Evolutionary conservation across 169 alveolate genomes (phyloP), one percentile per base, ranked within the genome.

Genomic region (Condylostoma magnum): DNA sequence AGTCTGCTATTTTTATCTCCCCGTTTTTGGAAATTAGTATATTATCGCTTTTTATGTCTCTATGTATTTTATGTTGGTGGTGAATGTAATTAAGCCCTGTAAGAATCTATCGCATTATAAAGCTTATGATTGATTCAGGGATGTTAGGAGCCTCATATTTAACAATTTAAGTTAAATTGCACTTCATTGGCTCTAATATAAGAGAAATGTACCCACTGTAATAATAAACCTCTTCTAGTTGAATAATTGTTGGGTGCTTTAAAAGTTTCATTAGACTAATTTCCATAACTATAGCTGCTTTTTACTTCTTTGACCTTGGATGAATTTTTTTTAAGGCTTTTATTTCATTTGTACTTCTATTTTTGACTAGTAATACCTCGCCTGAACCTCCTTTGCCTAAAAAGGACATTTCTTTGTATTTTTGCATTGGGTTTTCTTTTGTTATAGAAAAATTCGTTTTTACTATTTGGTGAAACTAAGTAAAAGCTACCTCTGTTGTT

Each of bases 41-140:
- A 76, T 94, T 94, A 4, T 95, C 97, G 2, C 96, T 94, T 78
- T 94, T 94, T n/a, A 94, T 82, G 73, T 94, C 98, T 83, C 96
- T 84, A 73, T 94, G 98, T 12, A 94, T 78, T 34, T 84, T 83
- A n/a, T 81, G 72, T 41, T 82, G 79, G 12, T 22, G 25, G 33
- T 66, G 75, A 41, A 66, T 15, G 37, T 25, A 28, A 15, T 2
- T 0, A n/a, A 66, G 33, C 8, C 41, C 75, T 15, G 25, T 41
- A 15, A 66, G 6, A 20, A 66, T 47, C 48, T 66, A 57, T 31
- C 30, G 20, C 18, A 47, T 25, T 27, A 66, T 25, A 27, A 46
- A 66, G 6, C 65, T 41, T 43, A 66, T 66, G 6, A 66, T 20
- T 30, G 12, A 0, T 3, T 60, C 71, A 41, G 71, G 71, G 10